Evolutionary conservation across 306 rosid species (phyloP).

Genomic region (Purshia tridentata): DNA sequence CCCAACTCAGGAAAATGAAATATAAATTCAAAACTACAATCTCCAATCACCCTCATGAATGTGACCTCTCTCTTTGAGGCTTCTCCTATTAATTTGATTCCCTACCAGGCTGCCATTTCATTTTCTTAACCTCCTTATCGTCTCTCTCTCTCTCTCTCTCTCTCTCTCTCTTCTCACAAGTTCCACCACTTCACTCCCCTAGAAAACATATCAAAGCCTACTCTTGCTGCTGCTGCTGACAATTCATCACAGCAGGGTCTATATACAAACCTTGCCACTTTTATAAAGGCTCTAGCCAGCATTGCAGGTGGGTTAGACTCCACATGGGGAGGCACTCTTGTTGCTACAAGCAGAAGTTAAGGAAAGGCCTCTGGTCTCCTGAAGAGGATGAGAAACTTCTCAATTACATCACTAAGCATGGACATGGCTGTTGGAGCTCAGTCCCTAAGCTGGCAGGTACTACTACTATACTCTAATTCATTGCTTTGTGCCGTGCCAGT

Average conservation of each 20-base stretch:
- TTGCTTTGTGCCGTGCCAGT: no score
- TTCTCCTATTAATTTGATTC: slow-evolving; percentile 76
- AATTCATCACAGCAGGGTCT: slow-evolving; percentile 26
- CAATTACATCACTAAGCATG: slow-evolving; percentile 79
- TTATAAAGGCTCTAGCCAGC: slow-evolving; percentile 29
- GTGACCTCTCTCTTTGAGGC: slow-evolving; percentile 41
- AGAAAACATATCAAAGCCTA: slow-evolving; percentile 23
- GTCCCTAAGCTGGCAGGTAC: slow-evolving; percentile 94
- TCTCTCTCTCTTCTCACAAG: slow-evolving; percentile 21
- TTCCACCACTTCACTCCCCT: slow-evolving; percentile 35
- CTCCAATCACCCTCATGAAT: slow-evolving; percentile 38
- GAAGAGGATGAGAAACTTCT: slow-evolving; percentile 97
- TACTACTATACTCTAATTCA: not conserved
- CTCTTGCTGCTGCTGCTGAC: slow-evolving; percentile 21
- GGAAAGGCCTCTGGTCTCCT: slow-evolving; percentile 98
- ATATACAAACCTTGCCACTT: slow-evolving; percentile 19
- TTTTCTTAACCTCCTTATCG: slow-evolving; percentile 46
- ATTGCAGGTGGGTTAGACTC: slow-evolving; percentile 26
- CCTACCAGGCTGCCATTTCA: slow-evolving; percentile 63
- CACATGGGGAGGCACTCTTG: slow-evolving; percentile 98
- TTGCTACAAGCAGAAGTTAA: slow-evolving; percentile 93
- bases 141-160: slow-evolving; percentile 10
- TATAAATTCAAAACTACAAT: slow-evolving; percentile 39
- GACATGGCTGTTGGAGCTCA: slow-evolving; percentile 99
- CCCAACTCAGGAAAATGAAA: slow-evolving; percentile 20